These are phyloP conservation scores for Delonix regia DNA, from an alignment of 306 rosid species.

Conservation along the genomic window DNA sequence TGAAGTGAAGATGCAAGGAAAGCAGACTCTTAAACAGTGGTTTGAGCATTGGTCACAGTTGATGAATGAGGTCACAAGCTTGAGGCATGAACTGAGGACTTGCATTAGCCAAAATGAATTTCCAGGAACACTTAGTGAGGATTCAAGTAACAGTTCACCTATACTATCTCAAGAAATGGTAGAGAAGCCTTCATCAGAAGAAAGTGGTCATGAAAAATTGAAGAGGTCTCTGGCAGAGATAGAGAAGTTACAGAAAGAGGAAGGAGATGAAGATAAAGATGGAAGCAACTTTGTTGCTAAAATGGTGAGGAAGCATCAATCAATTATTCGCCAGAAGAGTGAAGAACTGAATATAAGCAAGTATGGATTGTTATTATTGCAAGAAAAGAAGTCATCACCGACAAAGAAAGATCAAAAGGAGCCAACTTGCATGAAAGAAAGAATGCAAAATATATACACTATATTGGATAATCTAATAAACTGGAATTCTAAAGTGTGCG, in stretches of 20 bases:
- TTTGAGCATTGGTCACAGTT: conserved; percentile 55
- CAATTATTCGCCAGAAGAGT: conserved; percentile 62
- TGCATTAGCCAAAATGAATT: conserved; percentile 38
- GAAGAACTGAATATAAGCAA: conserved; percentile 54
- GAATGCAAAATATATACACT: conserved; percentile 43
- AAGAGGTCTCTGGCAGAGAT: background rate
- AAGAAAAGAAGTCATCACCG: conserved; percentile 41
- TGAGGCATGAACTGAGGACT: conserved; percentile 52
- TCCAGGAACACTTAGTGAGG: conserved; percentile 37
- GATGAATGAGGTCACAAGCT: conserved; percentile 53
- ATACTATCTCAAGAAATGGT: conserved; percentile 34
- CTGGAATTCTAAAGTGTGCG: conserved; percentile 44
- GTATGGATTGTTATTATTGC: conserved; percentile 40
- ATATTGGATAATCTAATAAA: conserved; percentile 50
- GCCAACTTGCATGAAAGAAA: conserved; percentile 37
- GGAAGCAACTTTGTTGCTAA: conserved; percentile 58
- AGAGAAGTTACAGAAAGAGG: conserved; percentile 35
- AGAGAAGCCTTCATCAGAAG: conserved; percentile 34
- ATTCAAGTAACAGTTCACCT: conserved; percentile 23
- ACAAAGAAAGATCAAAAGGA: conserved; percentile 50
- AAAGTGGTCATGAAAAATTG: conserved; percentile 20
- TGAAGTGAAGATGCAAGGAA: conserved; percentile 44
- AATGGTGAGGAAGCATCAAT: conserved; percentile 71
- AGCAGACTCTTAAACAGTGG: conserved; percentile 39
- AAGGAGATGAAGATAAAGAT: conserved; percentile 44